Evolutionary conservation across 2,329 filamentous ascomycete species (phyloP).

Genomic region (Spiromastix sp.): DNA sequence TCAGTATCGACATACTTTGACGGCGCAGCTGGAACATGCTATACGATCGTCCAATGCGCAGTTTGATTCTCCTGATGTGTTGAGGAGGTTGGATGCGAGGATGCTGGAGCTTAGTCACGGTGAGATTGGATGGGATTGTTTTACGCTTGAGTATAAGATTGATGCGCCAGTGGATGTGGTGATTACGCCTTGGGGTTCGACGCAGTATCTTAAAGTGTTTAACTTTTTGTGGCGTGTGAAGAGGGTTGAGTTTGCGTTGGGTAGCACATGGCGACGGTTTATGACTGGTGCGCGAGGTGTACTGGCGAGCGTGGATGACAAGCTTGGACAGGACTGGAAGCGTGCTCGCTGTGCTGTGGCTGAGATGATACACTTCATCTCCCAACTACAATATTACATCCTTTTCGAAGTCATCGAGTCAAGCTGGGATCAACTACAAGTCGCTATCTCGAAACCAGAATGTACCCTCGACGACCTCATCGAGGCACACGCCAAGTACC

Average conservation of each 20-base stretch:
- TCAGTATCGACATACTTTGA: conserved; percentile 92
- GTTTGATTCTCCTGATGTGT: conserved; percentile 83
- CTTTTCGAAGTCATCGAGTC: conserved; percentile 97
- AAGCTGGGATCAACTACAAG: conserved; percentile 84
- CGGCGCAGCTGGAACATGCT: conserved; percentile 94
- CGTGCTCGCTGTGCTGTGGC: conserved; percentile 76
- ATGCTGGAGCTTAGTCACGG: conserved; percentile 96
- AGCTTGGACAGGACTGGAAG: conserved; percentile 76
- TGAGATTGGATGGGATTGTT: conserved; percentile 98
- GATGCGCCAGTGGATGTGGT: conserved; percentile 94
- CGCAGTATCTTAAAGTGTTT: conserved; percentile 97
- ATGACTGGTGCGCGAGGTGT: conserved; percentile 95
- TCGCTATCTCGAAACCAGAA: conserved; percentile 69
- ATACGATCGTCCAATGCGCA: conserved; percentile 96
- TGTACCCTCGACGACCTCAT: conserved; percentile 94
- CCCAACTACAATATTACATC: conserved; percentile 96
- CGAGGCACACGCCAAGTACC: conserved; percentile 77
- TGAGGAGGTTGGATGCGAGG: conserved; percentile 85
- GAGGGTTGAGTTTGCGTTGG: conserved; percentile 86
- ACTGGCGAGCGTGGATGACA: conserved; percentile 63
- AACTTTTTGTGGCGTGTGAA: conserved; percentile 99
- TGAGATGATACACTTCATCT: conserved; percentile 98
- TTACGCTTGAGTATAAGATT: conserved; percentile 97
- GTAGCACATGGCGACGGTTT: conserved; percentile 84
- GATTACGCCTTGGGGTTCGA: conserved; percentile 87